Conservation (phyloP, 345 rosid species). For the Trapa incisa region DNA sequence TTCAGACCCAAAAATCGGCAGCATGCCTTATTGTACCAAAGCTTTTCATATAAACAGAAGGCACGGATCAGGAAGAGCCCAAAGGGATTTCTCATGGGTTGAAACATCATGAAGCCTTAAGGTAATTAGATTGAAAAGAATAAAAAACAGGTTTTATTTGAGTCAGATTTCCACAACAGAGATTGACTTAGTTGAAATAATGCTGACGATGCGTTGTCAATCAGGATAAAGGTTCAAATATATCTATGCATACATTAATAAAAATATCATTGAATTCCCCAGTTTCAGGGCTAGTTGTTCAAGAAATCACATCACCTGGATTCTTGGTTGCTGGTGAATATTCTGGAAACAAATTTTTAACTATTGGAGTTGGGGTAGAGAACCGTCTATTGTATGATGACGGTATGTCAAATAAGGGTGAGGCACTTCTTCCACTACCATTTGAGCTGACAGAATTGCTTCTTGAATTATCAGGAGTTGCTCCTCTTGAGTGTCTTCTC, state of each 20-base stretch:
- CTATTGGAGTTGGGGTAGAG: conserved; percentile 29
- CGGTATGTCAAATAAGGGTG: conserved; percentile 24
- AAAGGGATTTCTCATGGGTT: neutral
- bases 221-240: neutral
- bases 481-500: conserved; percentile 30
- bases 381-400: conserved; percentile 18
- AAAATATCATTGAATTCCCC: neutral
- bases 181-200: neutral
- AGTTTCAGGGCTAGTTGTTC: neutral
- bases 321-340: conserved; percentile 24
- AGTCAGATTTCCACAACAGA: neutral
- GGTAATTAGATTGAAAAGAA: neutral
- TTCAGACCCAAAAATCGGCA: neutral
- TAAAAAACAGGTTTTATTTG: neutral
- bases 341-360: conserved; percentile 39
- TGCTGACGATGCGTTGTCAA: neutral
- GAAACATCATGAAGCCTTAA: neutral
- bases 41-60: too few species aligned
- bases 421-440: conserved; percentile 32
- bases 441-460: conserved; percentile 46
- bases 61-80: neutral
- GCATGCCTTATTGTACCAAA: neutral
- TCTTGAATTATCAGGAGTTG: conserved; percentile 35
- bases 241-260: too few species aligned
- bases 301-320: conserved; percentile 22